Conservation (phyloP, 257 asterid genomes). For the Petunia secreta region DNA sequence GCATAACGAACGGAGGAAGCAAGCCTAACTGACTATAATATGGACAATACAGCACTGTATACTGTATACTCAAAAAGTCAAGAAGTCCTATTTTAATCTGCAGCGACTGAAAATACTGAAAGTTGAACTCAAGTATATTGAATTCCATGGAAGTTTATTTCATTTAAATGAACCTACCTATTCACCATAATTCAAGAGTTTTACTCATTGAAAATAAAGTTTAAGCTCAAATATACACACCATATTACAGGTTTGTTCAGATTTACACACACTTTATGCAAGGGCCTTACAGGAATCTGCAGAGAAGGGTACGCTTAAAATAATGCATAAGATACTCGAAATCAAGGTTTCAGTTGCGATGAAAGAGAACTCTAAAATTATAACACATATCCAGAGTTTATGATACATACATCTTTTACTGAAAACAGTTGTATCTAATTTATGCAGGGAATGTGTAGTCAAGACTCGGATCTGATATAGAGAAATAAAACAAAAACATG, state of each 20-base stretch:
- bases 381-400: neutral
- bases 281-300: neutral
- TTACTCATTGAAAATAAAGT: neutral
- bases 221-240: constrained; percentile 13
- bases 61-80: neutral
- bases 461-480: neutral
- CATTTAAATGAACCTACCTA: neutral
- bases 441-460: constrained; percentile 7
- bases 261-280: neutral
- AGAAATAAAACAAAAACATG: constrained; percentile 8
- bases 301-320: neutral
- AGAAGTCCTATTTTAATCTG: neutral
- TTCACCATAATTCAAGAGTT: constrained; percentile 15
- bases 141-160: neutral
- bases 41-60: neutral
- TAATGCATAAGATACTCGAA: neutral
- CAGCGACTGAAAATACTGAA: neutral
- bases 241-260: neutral
- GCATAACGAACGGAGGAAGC: neutral
- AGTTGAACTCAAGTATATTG: neutral
- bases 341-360: constrained; percentile 12
- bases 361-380: neutral
- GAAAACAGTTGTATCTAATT: neutral
- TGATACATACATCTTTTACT: constrained; percentile 7
- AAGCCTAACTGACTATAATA: neutral